These are phyloP conservation scores for Xylaria arbuscula DNA, from an alignment of 2,329 filamentous ascomycete species.

Conservation along the genomic window DNA sequence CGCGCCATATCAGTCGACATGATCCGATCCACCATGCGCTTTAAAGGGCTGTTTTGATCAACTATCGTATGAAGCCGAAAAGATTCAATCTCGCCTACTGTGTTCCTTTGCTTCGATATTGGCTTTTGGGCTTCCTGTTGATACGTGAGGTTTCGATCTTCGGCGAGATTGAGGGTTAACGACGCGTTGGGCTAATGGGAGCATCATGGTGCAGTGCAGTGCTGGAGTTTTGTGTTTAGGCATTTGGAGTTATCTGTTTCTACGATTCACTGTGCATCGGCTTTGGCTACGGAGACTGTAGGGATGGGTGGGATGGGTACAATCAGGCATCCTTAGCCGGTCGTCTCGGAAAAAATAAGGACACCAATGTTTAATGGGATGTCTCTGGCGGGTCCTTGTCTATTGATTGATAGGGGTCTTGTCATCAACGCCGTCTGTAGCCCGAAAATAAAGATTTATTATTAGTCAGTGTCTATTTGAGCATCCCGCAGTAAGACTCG, in stretches of 20 bases:
- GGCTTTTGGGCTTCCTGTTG: not conserved
- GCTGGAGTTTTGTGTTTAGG: not conserved
- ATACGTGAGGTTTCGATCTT: not conserved
- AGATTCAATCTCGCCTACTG: too few relatives aligned
- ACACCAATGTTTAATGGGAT: too few relatives aligned
- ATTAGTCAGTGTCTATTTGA: not conserved
- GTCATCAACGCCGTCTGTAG: not conserved
- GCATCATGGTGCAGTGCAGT: not conserved
- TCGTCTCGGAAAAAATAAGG: not conserved
- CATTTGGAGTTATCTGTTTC: not conserved
- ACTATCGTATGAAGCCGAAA: not conserved
- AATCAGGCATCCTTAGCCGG: not conserved
- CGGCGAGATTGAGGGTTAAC: not conserved
- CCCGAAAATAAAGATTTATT: not conserved
- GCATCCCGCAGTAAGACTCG: not conserved
- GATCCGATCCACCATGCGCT: not conserved
- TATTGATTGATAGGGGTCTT: not conserved
- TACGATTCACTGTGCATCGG: not conserved
- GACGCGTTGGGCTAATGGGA: not conserved
- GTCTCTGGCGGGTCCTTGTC: too few relatives aligned
- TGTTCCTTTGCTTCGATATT: not conserved
- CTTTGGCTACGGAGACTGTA: not conserved
- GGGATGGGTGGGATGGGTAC: not conserved
- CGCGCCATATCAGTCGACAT: too few relatives aligned
- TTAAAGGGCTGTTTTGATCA: too few relatives aligned